These are phyloP conservation scores for Phaeosphaeriaceae sp. DNA, from an alignment of 2,329 filamentous ascomycete genomes.

Conservation along the genomic window DNA sequence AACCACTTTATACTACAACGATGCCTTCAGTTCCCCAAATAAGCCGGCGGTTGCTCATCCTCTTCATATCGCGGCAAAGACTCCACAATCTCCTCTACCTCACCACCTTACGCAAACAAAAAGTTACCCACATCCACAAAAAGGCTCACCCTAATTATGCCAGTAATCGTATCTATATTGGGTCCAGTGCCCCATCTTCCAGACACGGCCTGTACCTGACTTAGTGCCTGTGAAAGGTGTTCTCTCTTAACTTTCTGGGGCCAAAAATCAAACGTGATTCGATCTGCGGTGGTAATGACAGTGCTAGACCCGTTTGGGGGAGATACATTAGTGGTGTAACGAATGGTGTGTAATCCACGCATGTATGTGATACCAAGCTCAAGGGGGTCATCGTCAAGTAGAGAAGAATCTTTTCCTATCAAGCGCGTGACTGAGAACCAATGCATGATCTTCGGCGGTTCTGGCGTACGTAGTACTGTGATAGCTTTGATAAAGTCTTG, in stretches of 20 bases:
- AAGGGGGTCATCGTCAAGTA: background rate
- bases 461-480: slow-evolving; percentile 5
- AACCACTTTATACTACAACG: no score
- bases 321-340: slow-evolving; percentile 10
- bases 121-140: background rate
- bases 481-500: slow-evolving; percentile 21
- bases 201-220: no score
- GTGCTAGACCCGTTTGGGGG: no score
- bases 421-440: background rate
- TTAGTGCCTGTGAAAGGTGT: no score
- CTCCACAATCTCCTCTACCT: background rate
- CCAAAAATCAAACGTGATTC: no score
- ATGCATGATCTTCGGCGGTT: slow-evolving; percentile 1
- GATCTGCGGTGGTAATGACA: no score
- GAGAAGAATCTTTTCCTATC: background rate
- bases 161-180: no score
- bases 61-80: background rate
- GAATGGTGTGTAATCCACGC: slow-evolving; percentile 11
- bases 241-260: no score
- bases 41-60: background rate
- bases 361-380: slow-evolving; percentile 3
- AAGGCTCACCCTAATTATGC: no score
- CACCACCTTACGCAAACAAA: background rate
- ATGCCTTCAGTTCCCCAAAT: no score
- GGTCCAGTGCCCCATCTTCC: no score